Evolutionary conservation across 176 grass and related monocot species (phyloP).

Genomic region (Aegilops longissima): DNA sequence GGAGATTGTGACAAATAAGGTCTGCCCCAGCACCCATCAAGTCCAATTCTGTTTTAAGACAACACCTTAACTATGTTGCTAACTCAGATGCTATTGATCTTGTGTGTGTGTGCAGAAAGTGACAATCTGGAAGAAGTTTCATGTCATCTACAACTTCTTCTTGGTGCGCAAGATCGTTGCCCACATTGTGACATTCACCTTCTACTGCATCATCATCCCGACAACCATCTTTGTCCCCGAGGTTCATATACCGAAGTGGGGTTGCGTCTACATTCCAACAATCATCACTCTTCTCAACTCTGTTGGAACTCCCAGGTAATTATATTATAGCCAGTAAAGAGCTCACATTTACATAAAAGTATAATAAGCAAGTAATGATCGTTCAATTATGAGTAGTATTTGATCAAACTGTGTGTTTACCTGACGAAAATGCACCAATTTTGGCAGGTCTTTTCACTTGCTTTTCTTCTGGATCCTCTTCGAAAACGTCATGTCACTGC

Average conservation of each 20-base stretch:
- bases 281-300: conserved; percentile 80
- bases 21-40: conserved; percentile 18
- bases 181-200: conserved; percentile 67
- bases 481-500: conserved; percentile 89
- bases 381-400: not conserved
- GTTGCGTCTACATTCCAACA: conserved; percentile 69
- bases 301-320: conserved; percentile 84
- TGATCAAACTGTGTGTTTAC: conserved; percentile 7
- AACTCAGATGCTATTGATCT: conserved; percentile 11
- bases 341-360: not conserved
- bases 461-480: conserved; percentile 91
- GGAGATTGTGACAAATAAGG: conserved; percentile 81
- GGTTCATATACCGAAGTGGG: conserved; percentile 76
- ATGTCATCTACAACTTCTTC: conserved; percentile 95
- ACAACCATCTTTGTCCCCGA: conserved; percentile 71
- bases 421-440: not conserved
- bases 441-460: conserved; percentile 76
- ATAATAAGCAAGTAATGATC: not conserved
- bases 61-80: not conserved
- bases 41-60: not conserved
- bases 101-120: conserved; percentile 58
- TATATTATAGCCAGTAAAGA: not conserved
- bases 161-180: conserved; percentile 64
- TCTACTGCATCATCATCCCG: conserved; percentile 84
- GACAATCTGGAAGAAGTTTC: conserved; percentile 80